Conservation (phyloP, 2,329 filamentous ascomycete species). For the Talaromyces piceae region DNA sequence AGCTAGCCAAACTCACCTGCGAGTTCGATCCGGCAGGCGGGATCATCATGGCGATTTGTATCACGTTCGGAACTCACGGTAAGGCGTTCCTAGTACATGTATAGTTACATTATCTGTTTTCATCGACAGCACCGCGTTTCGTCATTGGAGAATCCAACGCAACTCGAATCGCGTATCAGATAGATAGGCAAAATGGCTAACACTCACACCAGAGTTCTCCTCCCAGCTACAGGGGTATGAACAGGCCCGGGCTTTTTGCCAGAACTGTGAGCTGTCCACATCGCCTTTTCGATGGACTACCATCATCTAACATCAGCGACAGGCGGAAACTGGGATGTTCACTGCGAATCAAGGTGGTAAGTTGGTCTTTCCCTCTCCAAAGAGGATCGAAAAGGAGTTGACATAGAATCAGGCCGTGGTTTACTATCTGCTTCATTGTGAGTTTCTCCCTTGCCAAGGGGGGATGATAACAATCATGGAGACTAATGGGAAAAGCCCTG, state of each 20-base stretch:
- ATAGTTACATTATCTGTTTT: background rate
- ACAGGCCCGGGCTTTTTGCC: conserved; percentile 38
- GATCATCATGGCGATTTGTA: conserved; percentile 35
- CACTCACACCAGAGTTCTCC: conserved; percentile 31
- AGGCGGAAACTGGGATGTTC: conserved; percentile 39
- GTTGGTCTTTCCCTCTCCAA: conserved; percentile 8
- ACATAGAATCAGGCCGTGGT: conserved; percentile 30
- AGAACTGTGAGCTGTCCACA: conserved; percentile 33
- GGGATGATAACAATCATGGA: no score
- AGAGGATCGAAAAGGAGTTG: background rate
- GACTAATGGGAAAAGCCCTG: conserved; percentile 27
- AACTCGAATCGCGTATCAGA: background rate
- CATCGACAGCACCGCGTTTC: no score
- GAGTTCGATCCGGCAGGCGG: background rate
- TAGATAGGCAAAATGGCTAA: background rate
- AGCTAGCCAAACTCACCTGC: no score
- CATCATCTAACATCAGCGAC: no score
- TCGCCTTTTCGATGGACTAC: background rate
- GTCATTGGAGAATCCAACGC: no score
- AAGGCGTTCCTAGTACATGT: conserved; percentile 13
- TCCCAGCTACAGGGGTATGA: conserved; percentile 40
- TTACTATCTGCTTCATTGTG: conserved; percentile 40
- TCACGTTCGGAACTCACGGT: conserved; percentile 38
- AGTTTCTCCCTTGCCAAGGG: conserved; percentile 13
- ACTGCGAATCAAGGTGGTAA: conserved; percentile 38